A percentile compares a stretch with the other conserved stretches of the same genome.
These are phyloP conservation scores for Bipolaris oryzae DNA, from an alignment of 2,329 filamentous ascomycete genomes.

Conservation along the genomic window DNA sequence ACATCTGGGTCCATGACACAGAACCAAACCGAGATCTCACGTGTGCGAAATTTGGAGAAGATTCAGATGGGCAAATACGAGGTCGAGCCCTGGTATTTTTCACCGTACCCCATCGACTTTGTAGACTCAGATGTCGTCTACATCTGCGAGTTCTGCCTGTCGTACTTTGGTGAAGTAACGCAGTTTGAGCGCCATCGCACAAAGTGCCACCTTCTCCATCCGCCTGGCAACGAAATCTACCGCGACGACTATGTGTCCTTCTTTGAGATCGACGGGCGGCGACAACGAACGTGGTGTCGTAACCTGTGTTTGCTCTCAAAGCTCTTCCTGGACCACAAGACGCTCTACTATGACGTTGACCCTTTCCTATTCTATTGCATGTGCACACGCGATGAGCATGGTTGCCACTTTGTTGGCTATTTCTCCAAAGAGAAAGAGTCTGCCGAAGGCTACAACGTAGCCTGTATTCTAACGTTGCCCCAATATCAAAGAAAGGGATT, in stretches of 20 bases:
- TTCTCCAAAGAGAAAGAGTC: constrained; percentile 99
- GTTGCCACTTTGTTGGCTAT: constrained; percentile 95
- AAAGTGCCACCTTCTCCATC: constrained; percentile 91
- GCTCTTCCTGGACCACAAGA: constrained; percentile 97
- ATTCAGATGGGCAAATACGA: constrained; percentile 93
- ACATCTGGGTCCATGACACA: constrained; percentile 98
- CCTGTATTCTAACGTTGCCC: constrained; percentile 94
- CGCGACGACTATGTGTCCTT: constrained; percentile 92
- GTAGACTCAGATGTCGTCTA: constrained; percentile 88
- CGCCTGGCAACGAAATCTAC: constrained; percentile 97
- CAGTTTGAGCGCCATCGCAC: constrained; percentile 83
- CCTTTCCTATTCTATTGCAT: constrained; percentile 99
- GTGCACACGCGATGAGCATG: constrained; percentile 85
- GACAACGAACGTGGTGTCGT: constrained; percentile 94
- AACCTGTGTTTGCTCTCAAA: constrained; percentile 95
- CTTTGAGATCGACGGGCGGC: constrained; percentile 93
- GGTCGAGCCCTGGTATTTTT: constrained; percentile 98
- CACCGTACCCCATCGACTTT: constrained; percentile 90
- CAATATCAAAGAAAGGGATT: constrained; percentile 97
- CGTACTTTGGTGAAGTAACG: constrained; percentile 83
- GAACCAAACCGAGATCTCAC: constrained; percentile 94
- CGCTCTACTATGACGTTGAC: constrained; percentile 98
- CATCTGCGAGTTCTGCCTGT: constrained; percentile 96
- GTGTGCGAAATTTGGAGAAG: constrained; percentile 91
- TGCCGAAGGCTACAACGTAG: constrained; percentile 95